A percentile compares a stretch with the other conserved stretches of the same genome.
Evolutionary conservation across 495 filamentous ascomycete species (phyloP).

Genomic region (Podospora pseudocomata): DNA sequence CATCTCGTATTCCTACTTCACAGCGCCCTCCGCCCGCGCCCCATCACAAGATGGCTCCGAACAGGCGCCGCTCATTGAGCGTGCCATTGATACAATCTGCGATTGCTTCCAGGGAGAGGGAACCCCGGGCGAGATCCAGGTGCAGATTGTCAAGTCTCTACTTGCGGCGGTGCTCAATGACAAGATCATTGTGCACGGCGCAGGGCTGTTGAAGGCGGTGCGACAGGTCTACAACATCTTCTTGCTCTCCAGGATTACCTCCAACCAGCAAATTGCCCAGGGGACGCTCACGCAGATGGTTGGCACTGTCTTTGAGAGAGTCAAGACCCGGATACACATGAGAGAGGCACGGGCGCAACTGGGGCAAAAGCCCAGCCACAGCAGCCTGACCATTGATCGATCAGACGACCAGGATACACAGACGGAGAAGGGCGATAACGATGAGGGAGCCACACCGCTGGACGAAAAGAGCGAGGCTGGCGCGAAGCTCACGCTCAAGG

Average conservation of each 20-base stretch:
- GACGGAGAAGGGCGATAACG: conserved; percentile 34
- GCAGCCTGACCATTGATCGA: conserved; percentile 44
- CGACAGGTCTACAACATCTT: conserved; percentile 99
- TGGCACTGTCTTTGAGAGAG: conserved; percentile 92
- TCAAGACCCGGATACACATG: conserved; percentile 79
- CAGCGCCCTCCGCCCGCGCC: conserved; percentile 56
- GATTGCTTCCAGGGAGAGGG: conserved; percentile 97
- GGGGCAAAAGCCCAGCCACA: conserved; percentile 47
- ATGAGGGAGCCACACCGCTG: conserved; percentile 50
- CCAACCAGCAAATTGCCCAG: conserved; percentile 94
- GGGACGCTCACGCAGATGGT: conserved; percentile 98
- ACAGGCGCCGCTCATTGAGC: conserved; percentile 72
- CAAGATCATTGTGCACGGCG: conserved; percentile 96
- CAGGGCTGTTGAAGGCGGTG: conserved; percentile 95
- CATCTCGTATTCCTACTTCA: conserved; percentile 97
- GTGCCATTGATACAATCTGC: conserved; percentile 98
- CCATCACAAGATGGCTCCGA: conserved; percentile 46
- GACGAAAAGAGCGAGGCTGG: conserved; percentile 47
- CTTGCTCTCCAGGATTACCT: conserved; percentile 81
- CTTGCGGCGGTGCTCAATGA: conserved; percentile 95
- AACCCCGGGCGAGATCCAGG: conserved; percentile 82
- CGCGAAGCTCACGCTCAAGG: conserved; percentile 89
- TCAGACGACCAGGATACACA: conserved; percentile 37
- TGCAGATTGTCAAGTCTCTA: conserved; percentile 96
- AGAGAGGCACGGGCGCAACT: conserved; percentile 67